Evolutionary conservation across 2,329 filamentous ascomycete genomes (phyloP), one percentile per base, ranked within the genome.

Genomic region (Thielaviopsis ethacetica): DNA sequence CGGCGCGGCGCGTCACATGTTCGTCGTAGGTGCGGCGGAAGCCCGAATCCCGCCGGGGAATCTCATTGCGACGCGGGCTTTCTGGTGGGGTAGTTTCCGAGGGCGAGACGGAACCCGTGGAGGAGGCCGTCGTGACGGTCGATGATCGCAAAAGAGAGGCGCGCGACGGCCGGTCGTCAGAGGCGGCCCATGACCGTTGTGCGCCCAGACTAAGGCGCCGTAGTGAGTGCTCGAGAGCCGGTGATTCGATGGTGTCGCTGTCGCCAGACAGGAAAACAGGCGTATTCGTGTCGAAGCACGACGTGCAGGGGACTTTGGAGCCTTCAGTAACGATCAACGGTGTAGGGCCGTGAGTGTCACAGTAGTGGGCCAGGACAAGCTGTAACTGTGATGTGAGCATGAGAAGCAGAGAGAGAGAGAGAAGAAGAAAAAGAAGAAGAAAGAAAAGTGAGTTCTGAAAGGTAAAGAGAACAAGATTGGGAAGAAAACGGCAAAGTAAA

Each of bases 261-360:
- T 58, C 56, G 19, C 58, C 53, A 17, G 53, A 51, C 22, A 58
- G 41, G 15, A 58, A 61, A 17, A 71, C 68, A 51, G 66, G 63
- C 15, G 62, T 63, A 22, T 73, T 72, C 19, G 68, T 64, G 62
- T 83, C 78, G 66, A 75, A 79, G 67, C 83, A 86, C 64, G 75
- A 73, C 60, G 73, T 72, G 66, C 83, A 86, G 54, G 78, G 75
- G 13, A 81, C 78, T 1, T 81, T 79, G 15, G 84, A 70, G 54
- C 81, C 82, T 68, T 86, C 82, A 41, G 83, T 86, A 65, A 85
- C 82, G 79, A 86, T 84, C 61, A 86, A 70, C 55, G 82, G 82
- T 53, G 82, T 85, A 54, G 83, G 83, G 62, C 83, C 83, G 71
- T 86, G 83, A 63, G 80, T 75, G 68, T 86, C 83, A 75, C 83